phyloP scores from a whole-genome alignment of 1,284 basidiomycete species.

The Sanghuangporus sanghuang region DNA sequence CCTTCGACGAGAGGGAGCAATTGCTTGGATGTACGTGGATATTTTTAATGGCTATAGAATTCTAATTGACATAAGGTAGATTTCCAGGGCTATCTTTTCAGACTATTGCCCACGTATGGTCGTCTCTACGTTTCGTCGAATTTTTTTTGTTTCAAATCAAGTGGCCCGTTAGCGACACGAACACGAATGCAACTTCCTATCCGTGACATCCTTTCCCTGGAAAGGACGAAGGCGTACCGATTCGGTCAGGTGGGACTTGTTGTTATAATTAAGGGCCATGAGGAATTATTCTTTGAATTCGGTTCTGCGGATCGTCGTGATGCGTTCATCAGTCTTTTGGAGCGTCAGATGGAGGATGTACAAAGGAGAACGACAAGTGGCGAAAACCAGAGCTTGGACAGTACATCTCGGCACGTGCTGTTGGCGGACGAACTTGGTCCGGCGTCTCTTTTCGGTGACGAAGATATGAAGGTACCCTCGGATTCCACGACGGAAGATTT shows the following conservation, averaged over 20 bases:
- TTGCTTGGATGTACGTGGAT: constrained; percentile 75
- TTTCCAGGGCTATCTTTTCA: constrained; percentile 83
- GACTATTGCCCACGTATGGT: constrained; percentile 82
- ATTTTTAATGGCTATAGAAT: background rate
- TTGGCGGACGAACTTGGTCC: constrained; percentile 71
- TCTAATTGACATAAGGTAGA: constrained; percentile 40
- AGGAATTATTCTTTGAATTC: constrained; percentile 97
- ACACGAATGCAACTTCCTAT: constrained; percentile 93
- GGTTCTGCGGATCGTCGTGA: constrained; percentile 71
- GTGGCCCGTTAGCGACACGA: constrained; percentile 65
- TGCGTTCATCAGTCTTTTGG: constrained; percentile 70
- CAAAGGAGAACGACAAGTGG: constrained; percentile 42
- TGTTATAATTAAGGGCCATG: constrained; percentile 90
- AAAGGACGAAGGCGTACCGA: constrained; percentile 83
- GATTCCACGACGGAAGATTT: constrained; percentile 61
- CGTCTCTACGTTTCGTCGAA: constrained; percentile 84
- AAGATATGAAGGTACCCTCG: constrained; percentile 36
- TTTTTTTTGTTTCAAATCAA: constrained; percentile 87
- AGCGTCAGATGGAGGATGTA: constrained; percentile 77
- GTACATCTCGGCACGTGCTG: constrained; percentile 58
- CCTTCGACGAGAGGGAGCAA: constrained; percentile 82
- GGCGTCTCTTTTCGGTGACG: constrained; percentile 34
- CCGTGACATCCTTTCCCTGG: constrained; percentile 78
- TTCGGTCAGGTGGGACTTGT: constrained; percentile 88
- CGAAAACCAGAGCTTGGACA: constrained; percentile 36